Base-by-base conservation (phyloP, 2,329 filamentous ascomycete species). In the Basipetospora sp. region DNA sequence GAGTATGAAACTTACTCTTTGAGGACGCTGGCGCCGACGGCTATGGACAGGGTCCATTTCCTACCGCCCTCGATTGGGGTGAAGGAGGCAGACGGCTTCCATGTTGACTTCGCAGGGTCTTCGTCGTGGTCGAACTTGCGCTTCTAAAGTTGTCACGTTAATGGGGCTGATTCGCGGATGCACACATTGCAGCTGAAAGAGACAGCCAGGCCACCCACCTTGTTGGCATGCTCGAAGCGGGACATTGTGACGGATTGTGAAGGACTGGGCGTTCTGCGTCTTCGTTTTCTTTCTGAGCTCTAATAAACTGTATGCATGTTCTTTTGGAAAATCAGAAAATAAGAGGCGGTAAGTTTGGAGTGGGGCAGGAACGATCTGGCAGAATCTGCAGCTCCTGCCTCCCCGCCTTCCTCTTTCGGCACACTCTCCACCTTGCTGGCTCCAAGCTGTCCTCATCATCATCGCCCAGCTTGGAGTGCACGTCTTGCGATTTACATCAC, bases 1-100 rank as follows among this genome's bases (percentile, higher is more conserved):
- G 13, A 8, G 13, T 8, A 3, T 4, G 6, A 19, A 26, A 56
- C 63, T 43, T 60, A 85, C 80, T 81, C 82, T 41, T 75, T 66
- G 40, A 88, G 69, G 31, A 90, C 74, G 52, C 81, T 88, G 25
- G 79, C 81, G 1, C 84, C 81, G 20, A 92, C 58, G 3, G 84
- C 84, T 25, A 90, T 67, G 30, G 79, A 87, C 14, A 90, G 53
- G 0, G 84, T 90, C 68, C 79, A 82, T 26, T 71, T 60, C 45
- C 83, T 65, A 26, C 77, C 75, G 32, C 67, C 58, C n/a, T 50
- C 65, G 0, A 60, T 65, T 2, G 82, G 75, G 36, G 69, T 64
- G 58, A 84, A 88, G 27, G 77, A 60, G 8, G 78, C 74, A 4
- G 74, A 76, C 4, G 80, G 79, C 52, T 77, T 82, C 43, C 50